These are phyloP conservation scores for Penicillium sp. DNA, from an alignment of 2,329 filamentous ascomycete genomes.

Conservation along the genomic window DNA sequence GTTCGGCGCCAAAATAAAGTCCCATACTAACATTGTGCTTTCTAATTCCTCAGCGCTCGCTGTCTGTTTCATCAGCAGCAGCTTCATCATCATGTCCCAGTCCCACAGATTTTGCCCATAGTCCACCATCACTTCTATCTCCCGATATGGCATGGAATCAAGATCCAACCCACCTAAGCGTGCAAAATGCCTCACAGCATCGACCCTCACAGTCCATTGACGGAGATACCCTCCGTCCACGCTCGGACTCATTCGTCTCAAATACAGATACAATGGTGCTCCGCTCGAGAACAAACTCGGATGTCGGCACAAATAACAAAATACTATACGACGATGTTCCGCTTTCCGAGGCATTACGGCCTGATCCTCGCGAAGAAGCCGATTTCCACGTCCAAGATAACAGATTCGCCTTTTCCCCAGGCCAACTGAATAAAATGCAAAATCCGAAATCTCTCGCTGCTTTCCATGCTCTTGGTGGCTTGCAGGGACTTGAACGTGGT, in stretches of 20 bases:
- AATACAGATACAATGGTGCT: slow-evolving; percentile 32
- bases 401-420: slow-evolving; percentile 75
- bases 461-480: slow-evolving; percentile 76
- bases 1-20: neutral
- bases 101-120: slow-evolving; percentile 21
- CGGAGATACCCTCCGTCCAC: slow-evolving; percentile 45
- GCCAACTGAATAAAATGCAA: slow-evolving; percentile 81
- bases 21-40: slow-evolving; percentile 1
- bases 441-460: slow-evolving; percentile 85
- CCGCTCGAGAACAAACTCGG: slow-evolving; percentile 36
- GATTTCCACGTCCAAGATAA: slow-evolving; percentile 78
- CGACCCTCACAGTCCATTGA: slow-evolving; percentile 39
- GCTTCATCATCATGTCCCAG: slow-evolving; percentile 19
- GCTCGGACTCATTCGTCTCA: slow-evolving; percentile 43
- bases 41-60: slow-evolving; percentile 13
- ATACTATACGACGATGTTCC: slow-evolving; percentile 39
- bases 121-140: slow-evolving; percentile 16
- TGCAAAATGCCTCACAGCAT: slow-evolving; percentile 28
- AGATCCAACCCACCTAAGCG: slow-evolving; percentile 26
- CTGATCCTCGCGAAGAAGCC: slow-evolving; percentile 71
- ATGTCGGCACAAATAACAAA: slow-evolving; percentile 23
- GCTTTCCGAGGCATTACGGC: slow-evolving; percentile 62
- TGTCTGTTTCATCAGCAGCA: slow-evolving; percentile 17
- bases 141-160: slow-evolving; percentile 26
- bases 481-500: slow-evolving; percentile 75